Percentiles rank a stretch among this genome's conserved stretches.
Evolutionary conservation across 495 filamentous ascomycete genomes (phyloP).

Genomic region (Neurospora sublineolata): DNA sequence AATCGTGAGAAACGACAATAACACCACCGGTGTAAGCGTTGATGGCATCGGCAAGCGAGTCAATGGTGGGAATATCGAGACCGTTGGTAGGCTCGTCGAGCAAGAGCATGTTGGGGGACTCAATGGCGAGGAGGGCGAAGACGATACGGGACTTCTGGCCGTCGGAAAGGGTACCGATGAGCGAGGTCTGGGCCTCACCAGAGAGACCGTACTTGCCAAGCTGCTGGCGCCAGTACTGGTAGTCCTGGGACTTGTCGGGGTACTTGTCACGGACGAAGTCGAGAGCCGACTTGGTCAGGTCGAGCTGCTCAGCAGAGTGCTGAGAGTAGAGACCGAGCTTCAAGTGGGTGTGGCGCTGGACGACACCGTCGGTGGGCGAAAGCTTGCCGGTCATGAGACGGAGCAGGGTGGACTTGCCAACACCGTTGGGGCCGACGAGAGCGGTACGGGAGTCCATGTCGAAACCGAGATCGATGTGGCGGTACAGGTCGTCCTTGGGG

Average conservation of each 20-base stretch:
- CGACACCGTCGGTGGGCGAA: conserved; percentile 67
- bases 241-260: conserved; percentile 77
- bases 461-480: conserved; percentile 92
- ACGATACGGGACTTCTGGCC: conserved; percentile 97
- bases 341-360: conserved; percentile 89
- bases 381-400: conserved; percentile 96
- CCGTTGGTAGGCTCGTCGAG: conserved; percentile 99
- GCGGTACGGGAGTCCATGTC: conserved; percentile 99
- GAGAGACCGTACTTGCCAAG: conserved; percentile 86
- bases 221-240: conserved; percentile 99
- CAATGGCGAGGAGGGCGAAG: conserved; percentile 92
- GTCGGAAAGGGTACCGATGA: conserved; percentile 96
- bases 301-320: conserved; percentile 96
- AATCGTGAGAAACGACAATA: conserved; percentile 96
- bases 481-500: conserved; percentile 82
- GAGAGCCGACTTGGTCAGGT: conserved; percentile 91
- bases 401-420: conserved; percentile 97
- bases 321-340: conserved; percentile 97
- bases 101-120: conserved; percentile 93
- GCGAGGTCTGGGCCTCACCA: conserved; percentile 85
- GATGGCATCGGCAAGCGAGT: conserved; percentile 94
- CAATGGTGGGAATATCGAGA: conserved; percentile 97
- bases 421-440: conserved; percentile 96
- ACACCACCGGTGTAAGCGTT: conserved; percentile 94
- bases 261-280: conserved; percentile 98